These are phyloP conservation scores for Salix purpurea DNA, from an alignment of 345 rosid genomes.

Conservation along the genomic window DNA sequence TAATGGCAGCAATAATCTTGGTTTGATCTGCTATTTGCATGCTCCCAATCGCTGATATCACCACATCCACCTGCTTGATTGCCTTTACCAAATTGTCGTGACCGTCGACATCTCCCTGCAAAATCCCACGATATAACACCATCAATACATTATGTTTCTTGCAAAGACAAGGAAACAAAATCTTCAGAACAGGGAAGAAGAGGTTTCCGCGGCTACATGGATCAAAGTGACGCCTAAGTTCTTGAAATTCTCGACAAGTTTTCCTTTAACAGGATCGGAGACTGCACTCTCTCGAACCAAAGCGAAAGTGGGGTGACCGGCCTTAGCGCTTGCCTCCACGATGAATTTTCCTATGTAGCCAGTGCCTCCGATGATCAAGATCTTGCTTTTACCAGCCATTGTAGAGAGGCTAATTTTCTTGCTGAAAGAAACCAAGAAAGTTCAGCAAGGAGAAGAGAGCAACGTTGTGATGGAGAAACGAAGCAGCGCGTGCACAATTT, in stretches of 20 bases:
- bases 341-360: conserved; percentile 73
- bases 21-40: conserved; percentile 36
- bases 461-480: background rate
- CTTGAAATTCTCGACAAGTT: conserved; percentile 47
- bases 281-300: conserved; percentile 50
- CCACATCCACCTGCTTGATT: conserved; percentile 52
- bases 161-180: background rate
- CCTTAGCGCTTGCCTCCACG: conserved; percentile 51
- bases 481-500: background rate
- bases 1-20: conserved; percentile 44
- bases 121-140: background rate
- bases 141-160: background rate
- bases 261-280: conserved; percentile 53
- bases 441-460: background rate
- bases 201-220: conserved; percentile 9
- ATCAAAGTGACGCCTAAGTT: conserved; percentile 52
- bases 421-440: background rate
- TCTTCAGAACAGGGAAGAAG: background rate
- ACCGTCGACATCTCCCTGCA: conserved; percentile 35
- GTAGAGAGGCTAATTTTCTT: background rate
- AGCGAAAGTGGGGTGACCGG: conserved; percentile 59
- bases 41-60: conserved; percentile 40
- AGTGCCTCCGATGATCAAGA: conserved; percentile 66
- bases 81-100: conserved; percentile 50
- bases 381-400: conserved; percentile 67